These are phyloP conservation scores for Gamsiella multidivaricata DNA, from an alignment of 192 early-diverging fungal genomes.

Conservation along the genomic window DNA sequence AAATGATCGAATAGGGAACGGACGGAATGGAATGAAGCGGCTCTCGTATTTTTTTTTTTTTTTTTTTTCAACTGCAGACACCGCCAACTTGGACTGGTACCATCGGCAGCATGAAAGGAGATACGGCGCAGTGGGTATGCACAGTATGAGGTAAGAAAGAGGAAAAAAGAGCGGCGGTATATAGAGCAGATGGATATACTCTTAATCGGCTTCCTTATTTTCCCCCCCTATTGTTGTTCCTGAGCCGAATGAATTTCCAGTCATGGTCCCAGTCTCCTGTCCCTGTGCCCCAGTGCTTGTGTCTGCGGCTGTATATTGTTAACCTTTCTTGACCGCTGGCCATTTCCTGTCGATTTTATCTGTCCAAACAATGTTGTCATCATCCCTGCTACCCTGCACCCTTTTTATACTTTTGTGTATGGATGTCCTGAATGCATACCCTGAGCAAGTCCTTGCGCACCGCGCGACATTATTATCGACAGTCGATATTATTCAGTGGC, in stretches of 20 bases:
- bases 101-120: neutral
- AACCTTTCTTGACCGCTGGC: neutral
- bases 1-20: constrained; percentile 16
- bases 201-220: too few species aligned
- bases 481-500: too few species aligned
- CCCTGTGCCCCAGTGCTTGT: constrained; percentile 2
- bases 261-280: too few species aligned
- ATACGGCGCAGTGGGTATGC: constrained; percentile 9
- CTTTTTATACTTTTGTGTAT: neutral
- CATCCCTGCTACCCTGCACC: neutral
- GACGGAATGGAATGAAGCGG: neutral
- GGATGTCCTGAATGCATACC: neutral
- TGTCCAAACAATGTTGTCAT: neutral
- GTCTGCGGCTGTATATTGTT: neutral
- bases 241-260: too few species aligned
- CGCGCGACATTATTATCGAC: neutral
- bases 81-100: too few species aligned
- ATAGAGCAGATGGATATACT: too few species aligned
- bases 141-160: neutral
- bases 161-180: too few species aligned
- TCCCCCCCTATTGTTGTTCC: too few species aligned
- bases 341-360: neutral
- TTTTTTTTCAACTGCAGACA: constrained; percentile 3
- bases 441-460: neutral
- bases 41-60: constrained; percentile 10